Evolutionary conservation across 169 alveolate species (phyloP).

Genomic region (Theileria annulata): DNA sequence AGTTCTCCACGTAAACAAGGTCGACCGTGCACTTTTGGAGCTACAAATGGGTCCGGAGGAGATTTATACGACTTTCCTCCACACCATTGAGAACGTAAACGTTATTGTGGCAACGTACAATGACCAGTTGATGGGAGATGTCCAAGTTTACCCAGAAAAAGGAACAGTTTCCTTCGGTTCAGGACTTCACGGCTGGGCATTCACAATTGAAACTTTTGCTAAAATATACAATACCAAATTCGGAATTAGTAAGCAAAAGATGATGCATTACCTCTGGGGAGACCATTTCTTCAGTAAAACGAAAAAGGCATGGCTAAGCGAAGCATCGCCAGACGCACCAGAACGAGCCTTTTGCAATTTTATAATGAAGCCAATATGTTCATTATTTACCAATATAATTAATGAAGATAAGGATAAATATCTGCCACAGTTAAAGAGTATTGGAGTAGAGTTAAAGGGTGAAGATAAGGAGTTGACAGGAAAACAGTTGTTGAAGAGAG

Average conservation of each 20-base stretch:
- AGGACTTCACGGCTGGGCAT: conserved; percentile 99
- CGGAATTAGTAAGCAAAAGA: conserved; percentile 91
- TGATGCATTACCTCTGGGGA: conserved; percentile 98
- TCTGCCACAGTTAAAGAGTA: conserved; percentile 88
- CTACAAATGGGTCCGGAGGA: conserved; percentile 97
- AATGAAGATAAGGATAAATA: conserved; percentile 93
- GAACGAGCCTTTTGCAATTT: conserved; percentile 96
- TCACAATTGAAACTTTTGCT: conserved; percentile 95
- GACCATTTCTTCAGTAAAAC: conserved; percentile 96
- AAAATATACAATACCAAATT: conserved; percentile 94
- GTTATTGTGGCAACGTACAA: conserved; percentile 96
- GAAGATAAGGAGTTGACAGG: conserved; percentile 95
- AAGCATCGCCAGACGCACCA: conserved; percentile 79
- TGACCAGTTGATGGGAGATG: conserved; percentile 94
- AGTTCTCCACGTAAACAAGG: conserved; percentile 97
- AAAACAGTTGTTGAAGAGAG: conserved; percentile 95
- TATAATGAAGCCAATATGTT: conserved; percentile 98
- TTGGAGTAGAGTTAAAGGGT: conserved; percentile 92
- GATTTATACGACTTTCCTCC: conserved; percentile 94
- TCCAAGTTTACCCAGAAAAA: conserved; percentile 93
- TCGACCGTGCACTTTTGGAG: conserved; percentile 96
- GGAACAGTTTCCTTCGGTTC: conserved; percentile 99
- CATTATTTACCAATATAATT: conserved; percentile 90
- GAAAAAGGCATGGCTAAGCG: conserved; percentile 93
- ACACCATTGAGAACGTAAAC: conserved; percentile 96